A percentile compares a stretch with the other conserved stretches of the same genome.
Evolutionary conservation across 805 yeast genomes (phyloP).

Genomic region (Ogataea trehalophila): DNA sequence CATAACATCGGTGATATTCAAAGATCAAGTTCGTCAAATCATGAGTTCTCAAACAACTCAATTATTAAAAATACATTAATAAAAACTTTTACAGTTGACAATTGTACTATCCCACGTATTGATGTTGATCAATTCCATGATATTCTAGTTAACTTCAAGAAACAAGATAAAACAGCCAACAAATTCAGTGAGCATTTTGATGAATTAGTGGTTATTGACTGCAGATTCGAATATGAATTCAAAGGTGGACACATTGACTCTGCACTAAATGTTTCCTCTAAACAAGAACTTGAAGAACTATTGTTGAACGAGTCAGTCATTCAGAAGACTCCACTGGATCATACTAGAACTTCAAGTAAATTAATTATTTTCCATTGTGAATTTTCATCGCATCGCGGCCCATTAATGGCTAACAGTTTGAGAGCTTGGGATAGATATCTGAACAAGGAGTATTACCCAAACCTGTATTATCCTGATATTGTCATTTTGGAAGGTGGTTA

Average conservation of each 20-base stretch:
- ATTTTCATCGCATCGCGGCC: slow-evolving; percentile 91
- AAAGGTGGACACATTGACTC: slow-evolving; percentile 88
- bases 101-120: slow-evolving; percentile 70
- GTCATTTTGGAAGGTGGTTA: slow-evolving; percentile 90
- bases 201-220: slow-evolving; percentile 64
- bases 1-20: slow-evolving; percentile 2
- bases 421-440: slow-evolving; percentile 75
- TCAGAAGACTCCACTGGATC: slow-evolving; percentile 19
- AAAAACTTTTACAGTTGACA: slow-evolving; percentile 38
- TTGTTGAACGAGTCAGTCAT: slow-evolving; percentile 33
- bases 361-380: slow-evolving; percentile 90
- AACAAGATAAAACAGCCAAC: slow-evolving; percentile 28
- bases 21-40: background rate
- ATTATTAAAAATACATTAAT: slow-evolving; percentile 30
- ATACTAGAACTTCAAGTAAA: slow-evolving; percentile 27
- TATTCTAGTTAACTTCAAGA: slow-evolving; percentile 41
- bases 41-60: slow-evolving; percentile 16
- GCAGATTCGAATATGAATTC: slow-evolving; percentile 89
- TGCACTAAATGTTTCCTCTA: slow-evolving; percentile 73
- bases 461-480: slow-evolving; percentile 81
- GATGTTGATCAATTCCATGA: slow-evolving; percentile 51
- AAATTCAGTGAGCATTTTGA: slow-evolving; percentile 39
- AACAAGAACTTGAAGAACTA: slow-evolving; percentile 58
- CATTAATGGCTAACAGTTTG: slow-evolving; percentile 81
- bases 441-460: slow-evolving; percentile 75